Percentiles rank a stretch among this genome's conserved stretches.
phyloP scores from a whole-genome alignment of 169 alveolate species.

The Plasmodium inui region DNA sequence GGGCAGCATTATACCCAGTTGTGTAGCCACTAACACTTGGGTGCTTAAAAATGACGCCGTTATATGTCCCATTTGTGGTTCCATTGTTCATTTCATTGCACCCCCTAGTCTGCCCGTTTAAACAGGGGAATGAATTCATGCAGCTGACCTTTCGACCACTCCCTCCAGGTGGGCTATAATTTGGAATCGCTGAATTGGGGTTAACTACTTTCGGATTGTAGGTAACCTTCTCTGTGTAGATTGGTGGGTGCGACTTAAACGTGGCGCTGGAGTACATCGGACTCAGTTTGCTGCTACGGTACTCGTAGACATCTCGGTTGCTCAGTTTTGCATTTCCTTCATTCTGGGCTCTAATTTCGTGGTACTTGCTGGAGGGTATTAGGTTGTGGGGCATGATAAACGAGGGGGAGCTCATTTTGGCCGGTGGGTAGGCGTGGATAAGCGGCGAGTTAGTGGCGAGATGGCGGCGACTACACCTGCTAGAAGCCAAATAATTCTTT shows the following conservation, averaged over 20 bases:
- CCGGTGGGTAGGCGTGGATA: background rate
- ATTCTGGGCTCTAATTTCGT: background rate
- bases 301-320: slow-evolving; percentile 11
- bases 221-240: slow-evolving; percentile 1
- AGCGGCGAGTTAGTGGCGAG: background rate
- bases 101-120: background rate
- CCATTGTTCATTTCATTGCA: background rate
- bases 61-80: background rate
- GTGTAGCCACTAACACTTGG: background rate
- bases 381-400: slow-evolving; percentile 15
- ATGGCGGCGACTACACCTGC: background rate
- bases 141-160: slow-evolving; percentile 18
- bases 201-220: slow-evolving; percentile 10
- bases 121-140: slow-evolving; percentile 40
- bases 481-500: background rate
- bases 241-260: background rate
- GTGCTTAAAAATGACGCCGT: background rate
- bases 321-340: background rate
- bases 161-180: background rate
- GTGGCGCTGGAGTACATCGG: background rate
- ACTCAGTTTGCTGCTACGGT: background rate
- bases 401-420: slow-evolving; percentile 8
- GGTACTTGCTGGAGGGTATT: slow-evolving; percentile 9
- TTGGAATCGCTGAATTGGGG: background rate
- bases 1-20: background rate